These are phyloP conservation scores for Vigna angularis DNA, from an alignment of 306 rosid genomes.

Conservation along the genomic window DNA sequence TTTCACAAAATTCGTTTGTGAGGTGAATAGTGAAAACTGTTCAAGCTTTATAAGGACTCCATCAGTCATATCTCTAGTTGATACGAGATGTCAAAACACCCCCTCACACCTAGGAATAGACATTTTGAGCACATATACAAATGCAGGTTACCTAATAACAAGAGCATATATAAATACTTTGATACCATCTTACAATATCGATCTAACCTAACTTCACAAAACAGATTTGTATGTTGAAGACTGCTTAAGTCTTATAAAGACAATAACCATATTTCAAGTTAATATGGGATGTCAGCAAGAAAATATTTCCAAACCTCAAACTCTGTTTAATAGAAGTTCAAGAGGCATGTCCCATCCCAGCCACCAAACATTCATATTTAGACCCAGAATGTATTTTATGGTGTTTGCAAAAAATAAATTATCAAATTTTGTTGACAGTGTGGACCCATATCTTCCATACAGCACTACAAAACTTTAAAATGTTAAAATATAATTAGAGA, in stretches of 20 bases:
- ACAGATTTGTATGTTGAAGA: background rate
- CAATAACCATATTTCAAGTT: background rate
- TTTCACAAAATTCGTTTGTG: background rate
- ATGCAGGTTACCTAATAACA: background rate
- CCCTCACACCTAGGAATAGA: background rate
- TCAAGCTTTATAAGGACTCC: background rate
- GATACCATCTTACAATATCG: background rate
- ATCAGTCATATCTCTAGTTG: background rate
- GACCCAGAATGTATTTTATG: constrained; percentile 16
- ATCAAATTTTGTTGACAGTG: constrained; percentile 8
- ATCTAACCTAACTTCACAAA: background rate
- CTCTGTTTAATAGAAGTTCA: constrained; percentile 10
- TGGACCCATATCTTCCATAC: background rate
- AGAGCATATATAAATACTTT: background rate
- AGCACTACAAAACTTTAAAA: constrained; percentile 2
- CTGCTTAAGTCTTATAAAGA: background rate
- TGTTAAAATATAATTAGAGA: constrained; percentile 19
- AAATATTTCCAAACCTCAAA: background rate
- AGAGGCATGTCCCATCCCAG: constrained; percentile 5
- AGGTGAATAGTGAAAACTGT: background rate
- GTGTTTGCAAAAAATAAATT: background rate
- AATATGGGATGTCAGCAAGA: background rate
- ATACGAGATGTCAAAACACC: background rate
- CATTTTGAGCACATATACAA: background rate
- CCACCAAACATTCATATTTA: constrained; percentile 32